Percentiles rank a stretch among this genome's conserved stretches.
Conservation (phyloP, 768 basidiomycete genomes). For the Russula dissimulans region DNA sequence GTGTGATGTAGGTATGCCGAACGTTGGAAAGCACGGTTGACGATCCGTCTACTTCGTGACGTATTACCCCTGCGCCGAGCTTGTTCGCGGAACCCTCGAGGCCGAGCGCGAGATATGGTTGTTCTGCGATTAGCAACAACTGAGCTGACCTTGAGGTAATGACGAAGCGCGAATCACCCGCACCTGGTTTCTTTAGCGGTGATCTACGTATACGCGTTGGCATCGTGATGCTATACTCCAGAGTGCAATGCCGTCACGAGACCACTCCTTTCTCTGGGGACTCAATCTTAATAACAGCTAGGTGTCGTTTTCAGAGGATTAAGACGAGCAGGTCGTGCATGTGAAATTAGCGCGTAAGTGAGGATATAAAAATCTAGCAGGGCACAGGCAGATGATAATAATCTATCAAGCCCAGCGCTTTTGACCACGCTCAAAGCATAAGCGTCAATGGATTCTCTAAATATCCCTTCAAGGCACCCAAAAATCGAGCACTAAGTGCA, state of each 20-base stretch:
- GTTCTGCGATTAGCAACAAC: slow-evolving; percentile 33
- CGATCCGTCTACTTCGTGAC: slow-evolving; percentile 65
- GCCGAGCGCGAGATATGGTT: slow-evolving; percentile 78
- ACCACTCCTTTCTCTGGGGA: not conserved
- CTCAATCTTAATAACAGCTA: not conserved
- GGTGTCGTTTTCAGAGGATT: not conserved
- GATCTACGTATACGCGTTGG: slow-evolving; percentile 13
- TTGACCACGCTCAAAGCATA: slow-evolving; percentile 58
- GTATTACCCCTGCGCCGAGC: slow-evolving; percentile 87
- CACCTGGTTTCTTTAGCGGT: slow-evolving; percentile 17
- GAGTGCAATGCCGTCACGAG: not conserved
- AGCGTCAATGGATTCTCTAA: slow-evolving; percentile 95
- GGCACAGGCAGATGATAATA: not conserved
- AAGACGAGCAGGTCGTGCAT: slow-evolving; percentile 1
- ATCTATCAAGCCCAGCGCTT: slow-evolving; percentile 6
- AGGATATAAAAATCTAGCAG: slow-evolving; percentile 17
- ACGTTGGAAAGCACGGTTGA: slow-evolving; percentile 82
- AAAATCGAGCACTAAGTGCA: slow-evolving; percentile 88
- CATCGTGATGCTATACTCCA: no score
- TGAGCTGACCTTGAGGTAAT: not conserved
- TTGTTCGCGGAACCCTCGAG: slow-evolving; percentile 99
- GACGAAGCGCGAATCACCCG: not conserved
- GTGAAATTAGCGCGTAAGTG: slow-evolving; percentile 14
- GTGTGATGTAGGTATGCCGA: slow-evolving; percentile 97
- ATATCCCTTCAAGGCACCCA: slow-evolving; percentile 90